phyloP scores from a whole-genome alignment of 2,329 filamentous ascomycete species.

The Esteya vermicola region DNA sequence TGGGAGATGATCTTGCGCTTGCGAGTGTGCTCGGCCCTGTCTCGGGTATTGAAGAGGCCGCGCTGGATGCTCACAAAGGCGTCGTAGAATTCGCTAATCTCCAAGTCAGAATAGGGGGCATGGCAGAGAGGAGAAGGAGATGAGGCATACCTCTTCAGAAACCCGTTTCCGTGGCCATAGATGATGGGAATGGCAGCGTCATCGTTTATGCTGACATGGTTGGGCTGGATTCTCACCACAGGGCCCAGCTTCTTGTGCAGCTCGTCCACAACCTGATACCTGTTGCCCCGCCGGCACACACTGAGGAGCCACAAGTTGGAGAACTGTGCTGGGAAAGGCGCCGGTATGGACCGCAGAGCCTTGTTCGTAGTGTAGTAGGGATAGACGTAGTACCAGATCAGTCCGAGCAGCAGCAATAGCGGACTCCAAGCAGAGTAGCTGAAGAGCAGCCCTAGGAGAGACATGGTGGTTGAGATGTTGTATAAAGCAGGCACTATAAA shows the following conservation, averaged over 20 bases:
- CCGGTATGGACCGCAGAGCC: constrained; percentile 39
- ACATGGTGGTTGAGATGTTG: not conserved
- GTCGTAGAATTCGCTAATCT: constrained; percentile 66
- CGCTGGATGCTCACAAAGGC: constrained; percentile 78
- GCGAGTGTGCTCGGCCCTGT: constrained; percentile 67
- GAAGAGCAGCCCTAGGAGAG: not conserved
- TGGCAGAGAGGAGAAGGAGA: not conserved
- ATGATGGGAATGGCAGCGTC: constrained; percentile 61
- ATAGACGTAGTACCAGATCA: constrained; percentile 41
- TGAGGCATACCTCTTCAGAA: constrained; percentile 48
- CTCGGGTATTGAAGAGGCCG: constrained; percentile 79
- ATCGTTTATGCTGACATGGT: constrained; percentile 72
- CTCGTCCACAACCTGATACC: constrained; percentile 52
- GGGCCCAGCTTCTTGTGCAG: constrained; percentile 63
- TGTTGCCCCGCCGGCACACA: constrained; percentile 48
- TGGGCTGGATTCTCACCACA: constrained; percentile 71
- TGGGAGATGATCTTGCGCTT: constrained; percentile 84
- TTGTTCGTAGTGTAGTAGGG: constrained; percentile 43
- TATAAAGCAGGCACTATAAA: too few species aligned
- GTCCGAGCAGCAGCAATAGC: constrained; percentile 27
- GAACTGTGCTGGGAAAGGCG: constrained; percentile 50
- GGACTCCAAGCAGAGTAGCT: constrained; percentile 29
- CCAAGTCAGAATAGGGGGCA: too few species aligned
- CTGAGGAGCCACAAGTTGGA: constrained; percentile 69
- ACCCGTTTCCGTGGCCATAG: constrained; percentile 69